Conservation (phyloP, 768 basidiomycete genomes). For the Inosperma sp. region DNA sequence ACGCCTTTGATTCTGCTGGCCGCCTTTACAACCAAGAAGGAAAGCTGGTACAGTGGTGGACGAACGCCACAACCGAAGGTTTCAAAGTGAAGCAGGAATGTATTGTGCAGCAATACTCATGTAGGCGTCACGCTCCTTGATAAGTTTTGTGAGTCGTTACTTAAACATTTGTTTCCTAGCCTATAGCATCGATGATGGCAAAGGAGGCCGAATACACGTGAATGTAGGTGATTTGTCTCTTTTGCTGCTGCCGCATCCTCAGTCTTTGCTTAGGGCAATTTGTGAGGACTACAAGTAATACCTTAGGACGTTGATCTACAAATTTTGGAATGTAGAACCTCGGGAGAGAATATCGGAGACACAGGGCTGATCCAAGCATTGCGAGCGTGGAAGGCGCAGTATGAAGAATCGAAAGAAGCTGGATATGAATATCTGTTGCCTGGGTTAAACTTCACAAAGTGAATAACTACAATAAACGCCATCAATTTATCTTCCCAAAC, state of each 20-base stretch:
- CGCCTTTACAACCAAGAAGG: slow-evolving; percentile 88
- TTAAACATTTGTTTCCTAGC: slow-evolving; percentile 33
- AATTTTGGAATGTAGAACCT: slow-evolving; percentile 50
- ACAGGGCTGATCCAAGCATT: slow-evolving; percentile 80
- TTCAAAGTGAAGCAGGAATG: slow-evolving; percentile 84
- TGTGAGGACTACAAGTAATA: slow-evolving; percentile 41
- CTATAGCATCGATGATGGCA: slow-evolving; percentile 81
- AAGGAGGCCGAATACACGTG: slow-evolving; percentile 78
- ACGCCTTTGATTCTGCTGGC: slow-evolving; percentile 88
- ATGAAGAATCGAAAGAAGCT: slow-evolving; percentile 47
- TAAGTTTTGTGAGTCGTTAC: neutral
- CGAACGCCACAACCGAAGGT: slow-evolving; percentile 75
- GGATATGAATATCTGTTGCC: slow-evolving; percentile 75
- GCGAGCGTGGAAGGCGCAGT: slow-evolving; percentile 86
- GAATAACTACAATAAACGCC: slow-evolving; percentile 9
- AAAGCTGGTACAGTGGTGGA: slow-evolving; percentile 90
- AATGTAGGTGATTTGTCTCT: slow-evolving; percentile 47
- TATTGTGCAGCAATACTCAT: slow-evolving; percentile 88
- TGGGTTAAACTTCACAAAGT: slow-evolving; percentile 74
- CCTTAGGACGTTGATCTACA: neutral
- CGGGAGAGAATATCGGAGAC: slow-evolving; percentile 91
- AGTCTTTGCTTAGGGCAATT: slow-evolving; percentile 53
- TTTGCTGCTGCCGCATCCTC: neutral
- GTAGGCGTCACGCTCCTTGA: slow-evolving; percentile 29
- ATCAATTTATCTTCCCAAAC: slow-evolving; percentile 4